Conservation (phyloP, 2,329 filamentous ascomycete genomes). For the Catunica adiposa region DNA sequence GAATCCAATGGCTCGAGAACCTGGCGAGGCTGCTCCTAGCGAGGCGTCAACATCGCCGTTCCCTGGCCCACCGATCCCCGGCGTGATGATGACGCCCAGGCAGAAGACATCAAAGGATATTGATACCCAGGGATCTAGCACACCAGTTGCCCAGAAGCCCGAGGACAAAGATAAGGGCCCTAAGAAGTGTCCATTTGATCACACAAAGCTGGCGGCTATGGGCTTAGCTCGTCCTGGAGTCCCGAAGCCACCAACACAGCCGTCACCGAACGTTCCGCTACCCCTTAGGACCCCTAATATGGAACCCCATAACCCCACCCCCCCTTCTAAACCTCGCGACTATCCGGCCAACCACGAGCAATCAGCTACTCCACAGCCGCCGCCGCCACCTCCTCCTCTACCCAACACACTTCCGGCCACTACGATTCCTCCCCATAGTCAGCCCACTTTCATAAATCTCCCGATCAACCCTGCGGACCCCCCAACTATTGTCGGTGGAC, state of each 20-base stretch:
- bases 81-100: slow-evolving; percentile 9
- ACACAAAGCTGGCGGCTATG: slow-evolving; percentile 28
- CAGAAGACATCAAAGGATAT: neutral
- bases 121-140: slow-evolving; percentile 20
- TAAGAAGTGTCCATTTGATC: slow-evolving; percentile 44
- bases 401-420: neutral
- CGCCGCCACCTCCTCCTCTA: slow-evolving; percentile 17
- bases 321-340: neutral
- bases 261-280: neutral
- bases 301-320: neutral
- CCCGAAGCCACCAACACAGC: neutral
- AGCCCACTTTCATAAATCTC: slow-evolving; percentile 37
- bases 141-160: slow-evolving; percentile 11
- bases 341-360: neutral
- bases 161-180: slow-evolving; percentile 13
- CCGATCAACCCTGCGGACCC: slow-evolving; percentile 20
- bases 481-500: slow-evolving; percentile 5
- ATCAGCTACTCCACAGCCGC: slow-evolving; percentile 1
- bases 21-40: neutral
- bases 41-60: slow-evolving; percentile 4
- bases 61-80: slow-evolving; percentile 36
- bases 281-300: neutral
- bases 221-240: slow-evolving; percentile 13
- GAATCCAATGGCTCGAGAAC: neutral
- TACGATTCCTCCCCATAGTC: slow-evolving; percentile 15